phyloP scores from a whole-genome alignment of 2,329 filamentous ascomycete genomes.

The Scedosporium dehoogii region DNA sequence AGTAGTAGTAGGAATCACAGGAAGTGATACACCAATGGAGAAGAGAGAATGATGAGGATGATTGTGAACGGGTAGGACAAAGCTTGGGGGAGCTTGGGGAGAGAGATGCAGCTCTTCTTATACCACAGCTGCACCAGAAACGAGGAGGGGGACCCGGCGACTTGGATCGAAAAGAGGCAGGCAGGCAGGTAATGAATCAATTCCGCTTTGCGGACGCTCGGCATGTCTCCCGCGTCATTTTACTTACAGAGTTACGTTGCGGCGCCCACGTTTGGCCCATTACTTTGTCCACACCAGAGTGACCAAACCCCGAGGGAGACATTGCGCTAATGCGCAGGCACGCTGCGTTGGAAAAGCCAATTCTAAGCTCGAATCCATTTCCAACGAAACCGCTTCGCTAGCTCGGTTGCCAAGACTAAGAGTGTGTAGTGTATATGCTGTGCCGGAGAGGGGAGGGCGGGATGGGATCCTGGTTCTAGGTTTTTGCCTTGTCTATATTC shows the following conservation, averaged over 20 bases:
- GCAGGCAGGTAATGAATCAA: background rate
- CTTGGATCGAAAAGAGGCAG: background rate
- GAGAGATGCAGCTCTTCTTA: background rate
- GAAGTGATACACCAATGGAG: background rate
- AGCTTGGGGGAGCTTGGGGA: background rate
- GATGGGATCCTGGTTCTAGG: background rate
- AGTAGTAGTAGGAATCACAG: background rate
- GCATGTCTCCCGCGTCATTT: background rate
- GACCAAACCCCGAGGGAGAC: no score
- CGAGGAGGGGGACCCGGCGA: background rate
- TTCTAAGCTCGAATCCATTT: background rate
- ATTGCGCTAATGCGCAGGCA: background rate
- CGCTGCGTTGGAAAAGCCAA: background rate
- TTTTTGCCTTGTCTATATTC: background rate
- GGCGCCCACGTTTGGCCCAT: background rate
- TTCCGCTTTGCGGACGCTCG: background rate
- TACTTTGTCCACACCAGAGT: no score
- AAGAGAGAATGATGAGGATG: background rate
- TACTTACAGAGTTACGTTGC: background rate
- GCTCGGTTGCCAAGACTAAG: background rate
- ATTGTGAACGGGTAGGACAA: background rate
- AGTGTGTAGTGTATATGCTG: background rate
- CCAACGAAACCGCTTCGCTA: background rate
- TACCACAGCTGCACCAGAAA: background rate
- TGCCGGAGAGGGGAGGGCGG: background rate